These are phyloP conservation scores for Lentinula detonsa DNA, from an alignment of 768 basidiomycete species.

Conservation along the genomic window DNA sequence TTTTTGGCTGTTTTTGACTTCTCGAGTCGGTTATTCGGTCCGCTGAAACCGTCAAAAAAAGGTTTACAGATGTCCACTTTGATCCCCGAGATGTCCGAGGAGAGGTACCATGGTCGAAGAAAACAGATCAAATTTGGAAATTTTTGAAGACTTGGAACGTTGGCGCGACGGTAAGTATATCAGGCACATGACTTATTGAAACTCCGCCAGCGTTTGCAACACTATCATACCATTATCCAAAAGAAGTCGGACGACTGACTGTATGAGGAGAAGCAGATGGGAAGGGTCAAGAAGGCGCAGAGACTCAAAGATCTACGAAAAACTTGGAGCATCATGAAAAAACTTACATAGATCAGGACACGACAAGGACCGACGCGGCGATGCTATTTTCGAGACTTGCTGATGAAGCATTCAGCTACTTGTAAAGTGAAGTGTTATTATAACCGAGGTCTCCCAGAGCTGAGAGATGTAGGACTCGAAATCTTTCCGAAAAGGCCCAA, in stretches of 20 bases:
- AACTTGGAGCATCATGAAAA: neutral
- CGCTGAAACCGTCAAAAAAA: neutral
- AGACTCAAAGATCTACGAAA: neutral
- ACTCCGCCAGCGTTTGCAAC: too few relatives aligned
- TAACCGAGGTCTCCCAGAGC: too few relatives aligned
- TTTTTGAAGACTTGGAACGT: too few relatives aligned
- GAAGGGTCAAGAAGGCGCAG: neutral
- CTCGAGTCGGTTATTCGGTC: neutral
- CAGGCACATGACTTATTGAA: too few relatives aligned
- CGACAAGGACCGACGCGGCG: neutral
- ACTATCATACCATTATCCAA: too few relatives aligned
- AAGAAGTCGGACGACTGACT: neutral
- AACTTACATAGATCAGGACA: neutral
- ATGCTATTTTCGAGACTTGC: neutral
- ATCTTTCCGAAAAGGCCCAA: neutral
- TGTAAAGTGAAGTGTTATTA: neutral
- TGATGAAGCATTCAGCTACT: neutral
- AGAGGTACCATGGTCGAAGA: neutral
- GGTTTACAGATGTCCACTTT: neutral
- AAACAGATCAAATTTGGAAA: neutral
- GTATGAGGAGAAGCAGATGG: neutral
- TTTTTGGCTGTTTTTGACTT: neutral
- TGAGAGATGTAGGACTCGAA: too few relatives aligned
- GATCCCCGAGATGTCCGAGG: neutral
- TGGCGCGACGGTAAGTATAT: too few relatives aligned